A percentile compares a stretch with the other conserved stretches of the same genome.
Evolutionary conservation across 129 eudicot species (phyloP).

Genomic region (Helianthus annuus): DNA sequence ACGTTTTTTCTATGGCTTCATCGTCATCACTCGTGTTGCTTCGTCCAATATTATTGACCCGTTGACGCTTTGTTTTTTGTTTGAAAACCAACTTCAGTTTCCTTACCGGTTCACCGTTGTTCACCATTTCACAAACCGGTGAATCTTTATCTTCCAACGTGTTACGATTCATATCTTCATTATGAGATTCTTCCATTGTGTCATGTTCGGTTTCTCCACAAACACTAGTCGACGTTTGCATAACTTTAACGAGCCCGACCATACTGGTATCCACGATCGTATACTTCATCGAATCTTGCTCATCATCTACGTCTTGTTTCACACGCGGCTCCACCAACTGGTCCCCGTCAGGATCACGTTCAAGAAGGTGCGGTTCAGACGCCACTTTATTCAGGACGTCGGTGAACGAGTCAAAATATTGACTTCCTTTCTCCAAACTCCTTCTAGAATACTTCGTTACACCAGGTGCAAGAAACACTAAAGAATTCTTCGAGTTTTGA

Average conservation of each 20-base stretch:
- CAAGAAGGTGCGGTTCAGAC: conserved; percentile 53
- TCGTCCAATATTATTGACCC: neutral
- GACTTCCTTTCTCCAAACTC: conserved; percentile 46
- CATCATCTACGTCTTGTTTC: conserved; percentile 21
- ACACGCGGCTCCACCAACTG: conserved; percentile 11
- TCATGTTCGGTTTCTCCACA: conserved; percentile 8
- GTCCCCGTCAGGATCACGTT: conserved; percentile 36
- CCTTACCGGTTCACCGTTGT: conserved; percentile 3
- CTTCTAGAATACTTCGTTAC: conserved; percentile 58
- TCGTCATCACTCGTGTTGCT: neutral
- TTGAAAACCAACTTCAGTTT: conserved; percentile 20
- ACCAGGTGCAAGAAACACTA: conserved; percentile 71
- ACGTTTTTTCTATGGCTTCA: conserved; percentile 1
- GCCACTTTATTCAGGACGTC: conserved; percentile 62
- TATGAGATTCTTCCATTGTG: conserved; percentile 14
- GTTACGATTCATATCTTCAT: neutral
- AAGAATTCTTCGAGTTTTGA: conserved; percentile 25
- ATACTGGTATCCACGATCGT: conserved; percentile 48
- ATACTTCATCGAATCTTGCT: conserved; percentile 23
- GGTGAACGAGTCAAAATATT: conserved; percentile 53
- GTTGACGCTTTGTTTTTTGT: conserved; percentile 15
- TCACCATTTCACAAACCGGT: too few relatives aligned
- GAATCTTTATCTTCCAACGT: too few relatives aligned
- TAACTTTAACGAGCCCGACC: conserved; percentile 25
- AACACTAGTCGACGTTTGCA: conserved; percentile 1